Evolutionary conservation across 179 eudicot genomes (phyloP).

Genomic region (Corrigiola litoralis): DNA sequence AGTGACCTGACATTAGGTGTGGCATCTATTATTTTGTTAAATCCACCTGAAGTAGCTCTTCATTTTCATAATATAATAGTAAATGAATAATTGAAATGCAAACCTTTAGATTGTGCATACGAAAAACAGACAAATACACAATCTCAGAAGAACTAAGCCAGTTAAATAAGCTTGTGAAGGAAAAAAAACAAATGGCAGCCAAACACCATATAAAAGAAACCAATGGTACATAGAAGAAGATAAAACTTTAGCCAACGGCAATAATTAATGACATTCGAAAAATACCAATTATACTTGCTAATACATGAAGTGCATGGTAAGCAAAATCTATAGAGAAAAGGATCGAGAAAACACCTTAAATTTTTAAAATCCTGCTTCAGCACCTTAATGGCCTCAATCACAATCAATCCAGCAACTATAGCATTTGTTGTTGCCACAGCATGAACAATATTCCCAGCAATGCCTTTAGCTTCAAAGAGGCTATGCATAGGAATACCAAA

Average conservation of each 20-base stretch:
- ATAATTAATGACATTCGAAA: too few species aligned
- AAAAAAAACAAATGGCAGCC: background rate
- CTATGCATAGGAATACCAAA: slow-evolving; percentile 92
- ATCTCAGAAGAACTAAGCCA: too few species aligned
- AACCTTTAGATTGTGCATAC: too few species aligned
- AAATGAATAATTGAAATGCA: too few species aligned
- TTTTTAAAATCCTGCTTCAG: slow-evolving; percentile 57
- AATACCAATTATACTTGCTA: too few species aligned
- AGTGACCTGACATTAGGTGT: background rate
- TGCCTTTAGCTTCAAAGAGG: slow-evolving; percentile 97
- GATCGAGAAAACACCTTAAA: slow-evolving; percentile 23
- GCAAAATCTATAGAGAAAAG: too few species aligned
- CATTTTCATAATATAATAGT: too few species aligned
- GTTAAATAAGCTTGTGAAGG: too few species aligned
- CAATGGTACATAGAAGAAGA: background rate
- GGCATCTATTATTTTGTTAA: background rate
- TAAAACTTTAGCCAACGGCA: too few species aligned
- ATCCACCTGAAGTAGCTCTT: slow-evolving; percentile 1
- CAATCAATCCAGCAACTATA: slow-evolving; percentile 87
- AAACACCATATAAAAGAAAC: background rate
- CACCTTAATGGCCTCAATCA: slow-evolving; percentile 91
- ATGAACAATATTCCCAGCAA: slow-evolving; percentile 97
- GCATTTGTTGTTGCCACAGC: slow-evolving; percentile 99
- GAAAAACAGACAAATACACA: too few species aligned
- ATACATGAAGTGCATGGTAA: too few species aligned